Base-by-base conservation (phyloP, 164 flowering plant genomes). In the Taxillus chinensis region DNA sequence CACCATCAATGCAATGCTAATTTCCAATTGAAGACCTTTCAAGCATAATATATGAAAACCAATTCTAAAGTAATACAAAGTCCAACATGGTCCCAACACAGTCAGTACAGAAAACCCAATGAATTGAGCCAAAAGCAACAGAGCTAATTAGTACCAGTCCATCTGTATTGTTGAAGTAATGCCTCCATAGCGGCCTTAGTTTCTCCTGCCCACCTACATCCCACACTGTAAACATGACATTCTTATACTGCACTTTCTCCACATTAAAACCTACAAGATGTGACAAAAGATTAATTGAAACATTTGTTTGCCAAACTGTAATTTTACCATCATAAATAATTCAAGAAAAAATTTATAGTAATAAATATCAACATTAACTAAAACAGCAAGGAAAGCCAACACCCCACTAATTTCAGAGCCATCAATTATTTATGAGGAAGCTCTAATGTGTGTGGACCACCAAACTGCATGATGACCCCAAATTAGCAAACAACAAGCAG, bases 151-250 rank as follows among this genome's bases (percentile, higher is more conserved):
- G 71, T 87, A 93, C 99, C 91, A 95, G 83, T 61, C 96, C 99
- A 82, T 95, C 96, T 2, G 99, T 90, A 66, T 91, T 87, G 62
- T 86, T 86, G 50, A 95, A 95, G 79, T 95, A 95, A 79, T 95
- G 97, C 85, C 96, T 91, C 99, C 97, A 95, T 2, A 95, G 80
- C 41, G 99, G 96, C 77, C 99, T 84, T 39, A 95, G 74, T 71
- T 91, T 91, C 76, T 91, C 96, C 74, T 91, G 99, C 5, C 99
- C 99, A 15, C 99, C 99, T n/a, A 91, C 99, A 71, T 95, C 99
- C 97, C 97, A 93, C 48, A 93, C 97, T 7, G 97, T 93, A 80
- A 93, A 93, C 4, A 86, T 64, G 60, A 93, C 99, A 80, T 93
- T 93, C 79, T 91, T 93, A 67, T 90, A 93, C 70, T 91, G 99